Evolutionary conservation across 257 asterid species (phyloP), one percentile per base, ranked within the genome.

Genomic region (Catharanthus roseus): DNA sequence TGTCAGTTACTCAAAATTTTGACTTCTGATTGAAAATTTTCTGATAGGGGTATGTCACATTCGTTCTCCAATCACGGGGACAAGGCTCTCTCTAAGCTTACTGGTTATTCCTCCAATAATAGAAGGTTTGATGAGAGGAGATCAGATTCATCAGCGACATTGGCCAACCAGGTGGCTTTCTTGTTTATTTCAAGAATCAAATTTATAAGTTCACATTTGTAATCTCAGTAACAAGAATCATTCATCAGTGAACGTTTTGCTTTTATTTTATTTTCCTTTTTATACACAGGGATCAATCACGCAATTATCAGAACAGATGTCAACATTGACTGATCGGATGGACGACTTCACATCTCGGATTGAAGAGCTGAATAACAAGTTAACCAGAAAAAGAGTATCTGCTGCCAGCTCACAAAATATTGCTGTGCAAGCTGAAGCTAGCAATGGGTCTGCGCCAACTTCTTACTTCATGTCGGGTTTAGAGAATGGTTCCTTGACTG

Each of bases 281-380:
- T 3, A 57, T 36, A 50, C 45, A 44, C 73, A 87, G 97, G 98
- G 91, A 77, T 82, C 91, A 41, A 82, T 83, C 47, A 67, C 82
- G 13, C 99, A 86, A 28, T 91, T 95, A 56, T 89, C 91, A 12
- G 99, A 95, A 85, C 98, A 92, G 70, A 90, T 95, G 31, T 87
- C 96, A 5, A 86, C 93, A 1, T 81, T 92, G 68, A 88, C 87
- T 51, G 96, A 89, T 74, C 84, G 99, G 63, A 87, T 95, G 90
- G 96, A 95, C 73, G 98, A 92, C 65, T 90, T 92, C 81, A 90
- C 98, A 28, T 82, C 85, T 70, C 79, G 79, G 51, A 75, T 95
- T 44, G 97, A 92, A 74, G 98, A 88, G 79, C 81, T 95, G 50
- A 95, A 81, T 77, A 80, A 92, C 39, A 90, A 87, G 87, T 65